Conservation (phyloP, 371 early-diverging fungal genomes). For the Apophysomyces ossiformis region DNA sequence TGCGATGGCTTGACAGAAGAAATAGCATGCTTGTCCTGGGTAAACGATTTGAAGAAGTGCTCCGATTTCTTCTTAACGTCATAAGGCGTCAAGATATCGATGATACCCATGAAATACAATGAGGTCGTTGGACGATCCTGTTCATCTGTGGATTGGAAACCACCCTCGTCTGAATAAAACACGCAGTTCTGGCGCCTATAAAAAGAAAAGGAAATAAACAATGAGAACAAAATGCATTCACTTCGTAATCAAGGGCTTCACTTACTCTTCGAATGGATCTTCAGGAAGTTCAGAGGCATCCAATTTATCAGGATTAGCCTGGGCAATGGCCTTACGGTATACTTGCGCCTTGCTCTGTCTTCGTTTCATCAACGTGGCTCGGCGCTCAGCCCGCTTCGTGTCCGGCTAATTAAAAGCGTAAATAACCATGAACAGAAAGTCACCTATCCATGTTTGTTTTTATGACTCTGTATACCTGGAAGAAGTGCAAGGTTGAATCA, state of each 20-base stretch:
- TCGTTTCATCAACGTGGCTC: slow-evolving; percentile 46
- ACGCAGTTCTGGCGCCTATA: slow-evolving; percentile 69
- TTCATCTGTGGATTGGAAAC: slow-evolving; percentile 84
- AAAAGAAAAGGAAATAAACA: neutral
- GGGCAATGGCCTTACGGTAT: slow-evolving; percentile 72
- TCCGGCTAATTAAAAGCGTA: slow-evolving; percentile 37
- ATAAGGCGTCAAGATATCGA: slow-evolving; percentile 98
- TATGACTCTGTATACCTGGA: slow-evolving; percentile 48
- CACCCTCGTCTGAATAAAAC: slow-evolving; percentile 93
- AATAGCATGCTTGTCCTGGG: slow-evolving; percentile 78
- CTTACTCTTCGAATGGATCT: slow-evolving; percentile 49
- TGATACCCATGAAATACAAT: slow-evolving; percentile 94
- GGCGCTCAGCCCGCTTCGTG: slow-evolving; percentile 55
- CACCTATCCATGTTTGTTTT: too few relatives aligned
- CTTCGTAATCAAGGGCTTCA: neutral
- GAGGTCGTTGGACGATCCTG: slow-evolving; percentile 66
- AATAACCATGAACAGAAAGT: too few relatives aligned
- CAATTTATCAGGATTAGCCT: slow-evolving; percentile 73
- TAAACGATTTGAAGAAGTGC: slow-evolving; percentile 85
- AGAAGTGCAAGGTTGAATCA: slow-evolving; percentile 82
- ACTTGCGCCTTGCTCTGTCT: slow-evolving; percentile 71
- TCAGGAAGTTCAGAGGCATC: slow-evolving; percentile 60
- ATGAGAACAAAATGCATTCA: neutral
- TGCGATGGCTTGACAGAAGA: slow-evolving; percentile 91
- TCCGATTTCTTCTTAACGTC: slow-evolving; percentile 89